Conservation (phyloP, 257 asterid species). For the Solanum acaule region DNA sequence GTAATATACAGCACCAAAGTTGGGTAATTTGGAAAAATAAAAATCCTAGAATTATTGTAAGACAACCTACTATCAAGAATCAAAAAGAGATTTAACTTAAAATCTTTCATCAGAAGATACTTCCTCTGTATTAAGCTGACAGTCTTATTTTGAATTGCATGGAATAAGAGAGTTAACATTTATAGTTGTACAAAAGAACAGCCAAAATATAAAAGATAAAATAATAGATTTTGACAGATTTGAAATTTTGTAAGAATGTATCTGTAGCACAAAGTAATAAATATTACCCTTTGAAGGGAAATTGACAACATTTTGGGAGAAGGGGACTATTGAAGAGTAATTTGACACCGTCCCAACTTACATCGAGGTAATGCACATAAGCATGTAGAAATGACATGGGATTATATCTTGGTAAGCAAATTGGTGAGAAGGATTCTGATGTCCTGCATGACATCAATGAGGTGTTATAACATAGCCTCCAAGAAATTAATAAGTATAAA, state of each 20-base stretch:
- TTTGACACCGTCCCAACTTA: conserved; percentile 26
- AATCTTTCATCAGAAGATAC: background rate
- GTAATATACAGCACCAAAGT: conserved; percentile 7
- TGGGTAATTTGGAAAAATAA: background rate
- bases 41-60: background rate
- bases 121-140: background rate
- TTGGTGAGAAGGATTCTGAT: conserved; percentile 96
- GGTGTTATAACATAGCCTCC: background rate
- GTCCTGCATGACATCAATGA: conserved; percentile 55
- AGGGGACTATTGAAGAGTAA: background rate
- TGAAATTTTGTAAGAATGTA: background rate
- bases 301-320: background rate
- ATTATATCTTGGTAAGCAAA: conserved; percentile 96
- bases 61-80: background rate
- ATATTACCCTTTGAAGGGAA: background rate
- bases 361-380: conserved; percentile 96
- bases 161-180: background rate
- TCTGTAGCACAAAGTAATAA: background rate
- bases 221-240: background rate
- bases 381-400: conserved; percentile 94
- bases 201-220: background rate
- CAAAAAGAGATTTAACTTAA: background rate
- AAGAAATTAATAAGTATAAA: background rate
- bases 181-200: background rate
- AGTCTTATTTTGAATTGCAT: background rate